Base-by-base conservation (phyloP, 2,329 filamentous ascomycete species). In the Botryosphaeria dothidea region DNA sequence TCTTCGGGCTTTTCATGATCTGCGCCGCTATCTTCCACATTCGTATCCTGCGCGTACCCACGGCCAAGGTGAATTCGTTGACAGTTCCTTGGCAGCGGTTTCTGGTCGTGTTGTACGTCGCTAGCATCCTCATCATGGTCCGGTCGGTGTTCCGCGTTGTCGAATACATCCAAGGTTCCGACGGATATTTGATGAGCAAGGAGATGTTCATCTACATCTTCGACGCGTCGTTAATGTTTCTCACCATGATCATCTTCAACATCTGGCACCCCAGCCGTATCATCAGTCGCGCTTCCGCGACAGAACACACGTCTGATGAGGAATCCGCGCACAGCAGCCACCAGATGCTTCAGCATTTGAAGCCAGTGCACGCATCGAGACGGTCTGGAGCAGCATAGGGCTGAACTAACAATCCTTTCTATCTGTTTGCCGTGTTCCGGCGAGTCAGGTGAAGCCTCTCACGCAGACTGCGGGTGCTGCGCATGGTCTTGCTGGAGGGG, bases 1-100 rank as follows among this genome's bases (percentile, higher is more conserved):
- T 83, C 69, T 85, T 86, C 71, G 73, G 78, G 11, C 77, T 83
- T 64, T 86, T 86, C 74, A 77, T 81, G 66, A 68, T 77, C 66
- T 46, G 74, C 54, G 65, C 68, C 8, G 71, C 69, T 4, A 27
- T 75, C 60, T 76, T 74, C 66, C 69, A 77, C 57, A 43, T 67
- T 0, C 68, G 74, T 21, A 66, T 75, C 58, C 41, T 49, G 6
- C 51, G 48, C 19, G 51, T 52, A 11, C 72, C 73, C 0, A 72
- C 70, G 13, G 46, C 48, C 9, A 45, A n/a, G 48, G 45, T 27
- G n/a, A 36, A 25, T 7, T 17, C 31, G 23, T 11, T 51, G 36
- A 56, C 34, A 15, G 51, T 48, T 29, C 36, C 41, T 19, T 70
- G 69, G 67, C 69, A 70, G 66, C 75, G 74, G 56, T 75, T 78